Percentiles rank a stretch among this genome's conserved stretches.
These are phyloP conservation scores for Boletus tylopilopsis DNA, from an alignment of 768 basidiomycete genomes.

Conservation along the genomic window DNA sequence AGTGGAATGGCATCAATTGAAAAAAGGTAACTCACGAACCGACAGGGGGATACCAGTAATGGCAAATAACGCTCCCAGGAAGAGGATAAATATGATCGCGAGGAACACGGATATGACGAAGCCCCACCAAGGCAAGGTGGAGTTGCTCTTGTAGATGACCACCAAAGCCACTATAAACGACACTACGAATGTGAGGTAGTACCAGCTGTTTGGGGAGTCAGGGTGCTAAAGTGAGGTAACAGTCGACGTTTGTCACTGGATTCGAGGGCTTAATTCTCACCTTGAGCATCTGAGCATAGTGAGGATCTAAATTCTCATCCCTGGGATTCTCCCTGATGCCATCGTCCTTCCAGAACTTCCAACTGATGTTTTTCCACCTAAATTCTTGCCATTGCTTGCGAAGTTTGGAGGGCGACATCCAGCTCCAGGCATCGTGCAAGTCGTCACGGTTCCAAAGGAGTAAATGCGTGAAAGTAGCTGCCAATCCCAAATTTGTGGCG, in stretches of 20 bases:
- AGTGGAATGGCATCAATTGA: not conserved
- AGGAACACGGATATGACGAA: constrained; percentile 51
- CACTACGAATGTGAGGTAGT: constrained; percentile 19
- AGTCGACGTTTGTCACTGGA: not conserved
- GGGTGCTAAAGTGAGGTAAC: constrained; percentile 25
- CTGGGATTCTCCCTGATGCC: constrained; percentile 25
- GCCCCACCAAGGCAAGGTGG: constrained; percentile 60
- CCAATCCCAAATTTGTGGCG: constrained; percentile 29
- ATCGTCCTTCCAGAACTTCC: constrained; percentile 33
- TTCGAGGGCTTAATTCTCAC: constrained; percentile 20
- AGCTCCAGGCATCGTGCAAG: constrained; percentile 43
- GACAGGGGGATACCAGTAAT: constrained; percentile 36
- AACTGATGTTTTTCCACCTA: constrained; percentile 33
- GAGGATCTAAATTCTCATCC: constrained; percentile 46
- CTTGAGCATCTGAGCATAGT: constrained; percentile 50
- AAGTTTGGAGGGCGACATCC: constrained; percentile 37
- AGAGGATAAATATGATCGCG: constrained; percentile 45
- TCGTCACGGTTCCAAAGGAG: constrained; percentile 53
- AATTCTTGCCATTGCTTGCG: constrained; percentile 21
- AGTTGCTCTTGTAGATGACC: constrained; percentile 49
- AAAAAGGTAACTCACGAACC: constrained; percentile 18
- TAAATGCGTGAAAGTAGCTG: constrained; percentile 50
- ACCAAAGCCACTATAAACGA: constrained; percentile 50
- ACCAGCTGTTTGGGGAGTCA: constrained; percentile 34
- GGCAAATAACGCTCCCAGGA: constrained; percentile 52